These are phyloP conservation scores for Zopfia rhizophila DNA, from an alignment of 2,329 filamentous ascomycete genomes.

Conservation along the genomic window DNA sequence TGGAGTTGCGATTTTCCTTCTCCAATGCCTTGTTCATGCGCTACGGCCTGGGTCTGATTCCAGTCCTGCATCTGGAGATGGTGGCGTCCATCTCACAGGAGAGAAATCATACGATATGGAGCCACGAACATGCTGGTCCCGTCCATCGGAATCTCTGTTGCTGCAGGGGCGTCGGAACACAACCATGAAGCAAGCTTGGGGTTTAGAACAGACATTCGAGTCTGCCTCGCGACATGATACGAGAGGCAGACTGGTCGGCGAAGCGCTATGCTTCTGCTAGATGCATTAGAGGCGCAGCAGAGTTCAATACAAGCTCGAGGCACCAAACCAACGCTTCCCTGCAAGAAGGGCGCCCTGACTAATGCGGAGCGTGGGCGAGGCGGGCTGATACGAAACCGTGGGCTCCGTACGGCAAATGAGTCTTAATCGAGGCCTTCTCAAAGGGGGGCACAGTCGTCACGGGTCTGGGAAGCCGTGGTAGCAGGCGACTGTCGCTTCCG, in stretches of 20 bases:
- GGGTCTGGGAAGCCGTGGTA: no score
- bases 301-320: constrained; percentile 9
- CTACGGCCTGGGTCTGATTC: constrained; percentile 10
- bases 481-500: no score
- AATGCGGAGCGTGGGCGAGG: constrained; percentile 7
- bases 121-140: no score
- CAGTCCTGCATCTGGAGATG: constrained; percentile 4
- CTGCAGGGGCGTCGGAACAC: constrained; percentile 9
- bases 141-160: constrained; percentile 7
- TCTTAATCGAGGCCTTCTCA: constrained; percentile 4
- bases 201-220: constrained; percentile 12
- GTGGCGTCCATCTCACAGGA: constrained; percentile 8
- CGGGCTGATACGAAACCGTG: constrained; percentile 2
- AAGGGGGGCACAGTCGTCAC: no score
- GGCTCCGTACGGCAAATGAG: constrained; percentile 6
- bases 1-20: constrained; percentile 7
- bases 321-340: constrained; percentile 13
- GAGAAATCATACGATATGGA: constrained; percentile 12
- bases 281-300: no score
- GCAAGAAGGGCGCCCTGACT: constrained; percentile 11
- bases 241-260: no score
- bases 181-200: constrained; percentile 11
- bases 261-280: no score
- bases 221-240: constrained; percentile 14
- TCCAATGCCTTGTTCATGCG: constrained; percentile 10